Evolutionary conservation across 2,329 filamentous ascomycete species (phyloP).

Genomic region (Colletotrichum sidae): DNA sequence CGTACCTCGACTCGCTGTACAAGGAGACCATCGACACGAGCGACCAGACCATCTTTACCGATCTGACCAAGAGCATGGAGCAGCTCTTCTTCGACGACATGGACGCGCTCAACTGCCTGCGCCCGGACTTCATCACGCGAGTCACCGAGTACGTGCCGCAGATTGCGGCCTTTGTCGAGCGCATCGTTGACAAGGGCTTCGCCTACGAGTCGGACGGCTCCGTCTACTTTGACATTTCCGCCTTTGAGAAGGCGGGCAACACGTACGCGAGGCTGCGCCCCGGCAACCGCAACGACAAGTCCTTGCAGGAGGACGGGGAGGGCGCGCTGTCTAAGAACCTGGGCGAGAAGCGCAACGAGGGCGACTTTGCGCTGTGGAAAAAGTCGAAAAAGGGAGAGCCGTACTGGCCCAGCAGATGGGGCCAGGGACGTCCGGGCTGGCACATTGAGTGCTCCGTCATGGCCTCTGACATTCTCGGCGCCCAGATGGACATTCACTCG

Average conservation of each 20-base stretch:
- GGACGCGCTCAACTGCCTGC: slow-evolving; percentile 84
- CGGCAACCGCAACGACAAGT: slow-evolving; percentile 85
- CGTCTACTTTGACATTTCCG: slow-evolving; percentile 91
- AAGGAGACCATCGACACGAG: slow-evolving; percentile 71
- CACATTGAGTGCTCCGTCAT: slow-evolving; percentile 98
- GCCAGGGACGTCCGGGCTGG: slow-evolving; percentile 90
- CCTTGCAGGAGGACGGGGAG: slow-evolving; percentile 88
- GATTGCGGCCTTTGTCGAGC: slow-evolving; percentile 87
- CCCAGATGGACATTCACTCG: slow-evolving; percentile 91
- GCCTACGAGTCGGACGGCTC: slow-evolving; percentile 86
- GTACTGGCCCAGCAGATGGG: slow-evolving; percentile 90
- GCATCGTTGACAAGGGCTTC: slow-evolving; percentile 86
- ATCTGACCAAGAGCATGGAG: slow-evolving; percentile 88
- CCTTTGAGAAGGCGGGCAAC: slow-evolving; percentile 87
- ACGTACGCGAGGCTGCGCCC: slow-evolving; percentile 88
- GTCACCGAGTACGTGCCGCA: slow-evolving; percentile 94
- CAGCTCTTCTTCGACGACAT: slow-evolving; percentile 90
- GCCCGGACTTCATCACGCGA: slow-evolving; percentile 83
- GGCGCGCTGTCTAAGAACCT: slow-evolving; percentile 77
- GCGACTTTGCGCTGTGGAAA: slow-evolving; percentile 96
- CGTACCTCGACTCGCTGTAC: slow-evolving; percentile 81
- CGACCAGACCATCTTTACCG: slow-evolving; percentile 82
- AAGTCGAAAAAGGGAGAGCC: slow-evolving; percentile 92
- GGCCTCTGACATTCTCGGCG: slow-evolving; percentile 88
- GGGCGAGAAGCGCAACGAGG: slow-evolving; percentile 77